Conservation (phyloP, 106 monocot genomes). For the Dendrobium huoshanense region DNA sequence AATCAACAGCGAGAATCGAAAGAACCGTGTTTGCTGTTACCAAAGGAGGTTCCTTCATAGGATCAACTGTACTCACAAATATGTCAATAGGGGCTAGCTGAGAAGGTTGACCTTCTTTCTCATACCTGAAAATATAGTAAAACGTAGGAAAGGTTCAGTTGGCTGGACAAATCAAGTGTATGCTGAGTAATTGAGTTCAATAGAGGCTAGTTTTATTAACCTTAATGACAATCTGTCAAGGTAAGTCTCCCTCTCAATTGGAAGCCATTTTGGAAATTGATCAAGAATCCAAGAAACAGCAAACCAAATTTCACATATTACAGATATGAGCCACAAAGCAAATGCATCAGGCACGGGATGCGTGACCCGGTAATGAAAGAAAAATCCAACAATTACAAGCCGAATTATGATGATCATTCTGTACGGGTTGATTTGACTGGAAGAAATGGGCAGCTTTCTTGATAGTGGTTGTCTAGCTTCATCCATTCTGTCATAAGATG, state of each 20-base stretch:
- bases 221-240: constrained; percentile 71
- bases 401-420: constrained; percentile 80
- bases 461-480: constrained; percentile 87
- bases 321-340: constrained; percentile 70
- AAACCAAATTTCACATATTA: constrained; percentile 89
- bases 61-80: constrained; percentile 81
- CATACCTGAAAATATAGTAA: constrained; percentile 39
- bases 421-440: constrained; percentile 76
- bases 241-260: constrained; percentile 87
- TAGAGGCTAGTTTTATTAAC: constrained; percentile 20
- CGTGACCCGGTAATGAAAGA: constrained; percentile 80
- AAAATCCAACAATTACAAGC: constrained; percentile 69
- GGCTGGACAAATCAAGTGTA: not conserved
- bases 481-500: constrained; percentile 47
- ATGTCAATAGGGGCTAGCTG: constrained; percentile 51
- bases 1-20: constrained; percentile 71
- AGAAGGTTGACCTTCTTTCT: constrained; percentile 74
- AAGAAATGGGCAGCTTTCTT: constrained; percentile 70
- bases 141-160: not conserved
- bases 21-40: constrained; percentile 85
- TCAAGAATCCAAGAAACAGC: constrained; percentile 84
- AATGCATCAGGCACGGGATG: constrained; percentile 75
- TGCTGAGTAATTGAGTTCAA: not conserved
- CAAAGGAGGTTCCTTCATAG: constrained; percentile 73
- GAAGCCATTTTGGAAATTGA: constrained; percentile 89